A percentile compares a stretch with the other conserved stretches of the same genome.
Evolutionary conservation across 2,329 filamentous ascomycete species (phyloP).

Genomic region (Apiospora malaysiana): DNA sequence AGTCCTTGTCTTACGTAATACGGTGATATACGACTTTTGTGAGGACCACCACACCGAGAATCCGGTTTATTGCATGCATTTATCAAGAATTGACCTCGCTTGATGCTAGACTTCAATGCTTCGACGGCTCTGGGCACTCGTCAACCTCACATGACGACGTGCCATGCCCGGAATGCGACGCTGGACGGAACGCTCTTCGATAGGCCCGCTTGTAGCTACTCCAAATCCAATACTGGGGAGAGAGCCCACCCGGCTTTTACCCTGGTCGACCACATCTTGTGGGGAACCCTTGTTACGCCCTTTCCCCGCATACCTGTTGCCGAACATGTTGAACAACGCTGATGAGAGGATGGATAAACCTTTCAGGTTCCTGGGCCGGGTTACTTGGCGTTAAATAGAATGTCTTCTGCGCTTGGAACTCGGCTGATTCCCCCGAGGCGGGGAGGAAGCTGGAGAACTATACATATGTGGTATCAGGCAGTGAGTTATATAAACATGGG

Average conservation of each 20-base stretch:
- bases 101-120: no score
- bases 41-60: neutral
- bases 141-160: neutral
- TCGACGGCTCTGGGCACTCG: neutral
- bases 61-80: no score
- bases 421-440: neutral
- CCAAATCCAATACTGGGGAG: neutral
- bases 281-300: neutral
- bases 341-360: conserved; percentile 15
- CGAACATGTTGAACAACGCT: neutral
- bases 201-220: conserved; percentile 12
- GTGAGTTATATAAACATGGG: neutral
- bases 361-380: neutral
- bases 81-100: neutral
- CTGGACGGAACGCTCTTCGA: neutral
- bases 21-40: neutral
- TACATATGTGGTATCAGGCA: neutral
- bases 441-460: neutral
- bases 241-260: neutral
- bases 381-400: neutral
- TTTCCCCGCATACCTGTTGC: neutral
- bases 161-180: neutral
- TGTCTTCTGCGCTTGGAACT: neutral
- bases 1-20: neutral
- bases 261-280: neutral